Base-by-base conservation (phyloP, 441 rosid species). In the Pelargonium fulgidum region DNA sequence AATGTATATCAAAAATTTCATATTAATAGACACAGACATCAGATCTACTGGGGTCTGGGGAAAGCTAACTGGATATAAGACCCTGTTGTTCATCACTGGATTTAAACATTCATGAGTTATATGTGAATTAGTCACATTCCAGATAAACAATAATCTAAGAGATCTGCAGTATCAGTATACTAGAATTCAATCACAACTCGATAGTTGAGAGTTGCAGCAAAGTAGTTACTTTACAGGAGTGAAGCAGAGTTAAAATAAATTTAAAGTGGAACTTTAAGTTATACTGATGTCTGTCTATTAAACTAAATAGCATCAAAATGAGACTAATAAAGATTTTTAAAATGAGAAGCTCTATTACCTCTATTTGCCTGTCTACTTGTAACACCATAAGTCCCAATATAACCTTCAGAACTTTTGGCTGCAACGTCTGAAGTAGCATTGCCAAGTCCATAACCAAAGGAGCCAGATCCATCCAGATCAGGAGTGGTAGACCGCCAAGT, bases 311-410 rank as follows among this genome's bases (percentile, higher is more conserved):
- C 7, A 52, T 52, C 59, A 52, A 16, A 14, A 52, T 16, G 17
- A 52, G 59, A n/a, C 16, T n/a, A 52, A 52, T 16, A 6, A 52
- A n/a, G 7, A 14, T 52, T 7, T 36, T 17, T 52, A 52, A n/a
- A 6, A 52, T 16, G 59, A 52, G 16, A 68, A 73, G 71, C 44
- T n/a, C 72, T 64, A 71, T 64, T 81, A 85, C 92, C 89, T 85
- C 87, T 85, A 84, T 72, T 68, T 42, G 89, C 41, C 72, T 82
- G 85, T 79, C 89, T 82, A 76, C 77, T 80, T 48, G 85, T 74
- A 68, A 75, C 82, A 76, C 41, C 77, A 77, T 85, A 85, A 75
- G 81, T 86, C 76, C 85, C 80, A 0, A 78, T 72, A 73, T 81
- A 87, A 70, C 76, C 85, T 67, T 81, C 87, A 5, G 89, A 78